Base-by-base conservation (phyloP, 371 early-diverging fungal genomes). In the Saksenaea vasiformis region DNA sequence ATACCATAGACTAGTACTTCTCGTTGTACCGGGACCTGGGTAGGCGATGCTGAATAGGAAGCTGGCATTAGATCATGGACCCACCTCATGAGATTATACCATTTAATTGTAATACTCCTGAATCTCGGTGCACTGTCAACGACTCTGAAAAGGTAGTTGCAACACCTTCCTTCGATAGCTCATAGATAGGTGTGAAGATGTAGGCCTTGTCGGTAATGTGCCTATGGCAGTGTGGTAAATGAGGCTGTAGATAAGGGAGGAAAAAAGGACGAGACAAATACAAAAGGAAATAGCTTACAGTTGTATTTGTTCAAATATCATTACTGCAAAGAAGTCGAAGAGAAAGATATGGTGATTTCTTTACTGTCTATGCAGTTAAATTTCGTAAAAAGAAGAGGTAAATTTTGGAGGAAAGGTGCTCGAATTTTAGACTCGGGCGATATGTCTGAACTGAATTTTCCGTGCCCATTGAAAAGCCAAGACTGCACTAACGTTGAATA, bases 1-100 rank as follows among this genome's bases (percentile, higher is more conserved):
- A 94, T 80, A 35, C 94, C 94, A 69, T 75, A 72, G 0, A 75
- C 69, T 4, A 69, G 39, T 37, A 75, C 17, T 61, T 75, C 73
- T 43, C 54, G 69, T 36, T 66, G 19, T 26, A 64, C 64, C 9
- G 44, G 54, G 7, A 58, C 67, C 14, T 66, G 56, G 15, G 53
- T 51, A 24, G 66, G 71, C 35, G 73, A 66, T 27, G 73, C 74
- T 70, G 44, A 28, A 64, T 15, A 34, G 5, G 19, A 56, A 11
- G 14, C 19, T 13, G 14, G 24, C 41, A 58, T 39, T 11, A 44
- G 14, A 54, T 11, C 41, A 31, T 44, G 10, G 24, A 37, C 51
- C 36, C 27, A 13, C 24, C 24, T 54, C 15, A 41, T 54, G 22
- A 19, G 5, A 26, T 36, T 13, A 7, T 68, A 79, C 79, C 77